Base-by-base conservation (phyloP, 2,329 filamentous ascomycete genomes). In the Corynespora cassiicola region DNA sequence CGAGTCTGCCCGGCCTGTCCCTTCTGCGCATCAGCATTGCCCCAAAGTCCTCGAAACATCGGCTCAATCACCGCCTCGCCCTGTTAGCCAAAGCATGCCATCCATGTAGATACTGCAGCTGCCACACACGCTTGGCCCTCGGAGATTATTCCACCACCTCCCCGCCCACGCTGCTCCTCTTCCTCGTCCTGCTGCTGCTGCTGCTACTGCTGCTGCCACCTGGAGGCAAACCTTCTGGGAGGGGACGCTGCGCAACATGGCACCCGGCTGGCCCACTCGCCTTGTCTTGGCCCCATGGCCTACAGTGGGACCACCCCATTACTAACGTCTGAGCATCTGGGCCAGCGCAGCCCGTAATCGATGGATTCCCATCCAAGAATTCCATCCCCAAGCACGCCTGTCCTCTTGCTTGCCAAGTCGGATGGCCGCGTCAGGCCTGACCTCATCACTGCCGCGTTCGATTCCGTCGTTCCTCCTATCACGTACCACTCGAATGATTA, bases 271-370 rank as follows among this genome's bases (percentile, higher is more conserved):
- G 20, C 32, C 33, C 30, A 39, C 16, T 19, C 41, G 36, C 36
- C 31, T 36, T 31, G 33, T 32, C 45, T 56, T 45, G 49, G 50
- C 52, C 27, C 12, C 31, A 31, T 43, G 16, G 39, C 45, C 46
- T 40, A 42, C 23, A 36, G n/a, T 21, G n/a, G 32, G 26, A 34
- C 34, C 24, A 20, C 35, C 25, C 17, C 38, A 55, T 63, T 60
- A 61, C 51, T 54, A 60, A 61, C 49, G 14, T 40, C 26, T 35
- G 16, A 38, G 42, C 40, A 44, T 58, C 56, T 58, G 34, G 57
- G 37, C 51, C 50, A 39, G 22, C 26, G 24, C 27, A 33, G 51
- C 18, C 45, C 35, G 45, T 54, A 55, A 55, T 51, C 50, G 47
- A 18, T 16, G 31, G 21, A 48, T 42, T 28, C 22, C 33, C 30